A percentile compares a stretch with the other conserved stretches of the same genome.
phyloP scores from a whole-genome alignment of 2,329 filamentous ascomycete genomes.

The Aspergillus transmontanensis region DNA sequence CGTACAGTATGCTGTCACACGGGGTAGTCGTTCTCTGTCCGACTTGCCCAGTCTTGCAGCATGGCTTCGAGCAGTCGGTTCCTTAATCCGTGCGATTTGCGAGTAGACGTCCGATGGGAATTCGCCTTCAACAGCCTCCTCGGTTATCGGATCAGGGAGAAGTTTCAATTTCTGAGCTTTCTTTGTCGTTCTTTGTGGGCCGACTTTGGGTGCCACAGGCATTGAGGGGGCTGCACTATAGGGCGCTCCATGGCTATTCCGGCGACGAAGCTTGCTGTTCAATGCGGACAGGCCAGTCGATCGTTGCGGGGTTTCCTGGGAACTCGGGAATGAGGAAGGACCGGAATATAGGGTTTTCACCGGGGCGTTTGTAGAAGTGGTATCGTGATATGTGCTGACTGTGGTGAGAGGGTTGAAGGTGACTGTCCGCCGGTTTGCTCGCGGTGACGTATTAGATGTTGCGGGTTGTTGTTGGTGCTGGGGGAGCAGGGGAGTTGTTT shows the following conservation, averaged over 20 bases:
- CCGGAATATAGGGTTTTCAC: constrained; percentile 45
- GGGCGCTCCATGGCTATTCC: constrained; percentile 77
- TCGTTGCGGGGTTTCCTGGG: constrained; percentile 31
- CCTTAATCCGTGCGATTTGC: constrained; percentile 96
- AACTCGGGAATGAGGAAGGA: constrained; percentile 39
- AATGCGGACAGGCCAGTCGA: constrained; percentile 73
- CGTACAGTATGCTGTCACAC: constrained; percentile 96
- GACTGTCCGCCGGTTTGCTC: constrained; percentile 45
- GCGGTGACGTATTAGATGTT: constrained; percentile 42
- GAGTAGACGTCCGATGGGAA: constrained; percentile 95
- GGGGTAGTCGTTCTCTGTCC: constrained; percentile 80
- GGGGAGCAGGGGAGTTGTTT: constrained; percentile 47
- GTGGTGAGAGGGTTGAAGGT: constrained; percentile 52
- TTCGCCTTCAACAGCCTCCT: constrained; percentile 80
- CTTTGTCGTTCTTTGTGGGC: constrained; percentile 91
- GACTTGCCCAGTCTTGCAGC: constrained; percentile 91
- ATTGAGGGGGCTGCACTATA: constrained; percentile 43
- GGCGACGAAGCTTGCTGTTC: constrained; percentile 82
- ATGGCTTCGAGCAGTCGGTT: constrained; percentile 88
- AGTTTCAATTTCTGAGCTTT: constrained; percentile 96
- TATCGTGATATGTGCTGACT: constrained; percentile 46
- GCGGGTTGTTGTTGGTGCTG: constrained; percentile 32
- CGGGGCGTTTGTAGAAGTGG: constrained; percentile 43
- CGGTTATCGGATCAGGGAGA: constrained; percentile 85
- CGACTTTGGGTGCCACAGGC: constrained; percentile 69